Evolutionary conservation across 1,284 basidiomycete species (phyloP), one percentile per base, ranked within the genome.

Genomic region (Sutorius eximius): DNA sequence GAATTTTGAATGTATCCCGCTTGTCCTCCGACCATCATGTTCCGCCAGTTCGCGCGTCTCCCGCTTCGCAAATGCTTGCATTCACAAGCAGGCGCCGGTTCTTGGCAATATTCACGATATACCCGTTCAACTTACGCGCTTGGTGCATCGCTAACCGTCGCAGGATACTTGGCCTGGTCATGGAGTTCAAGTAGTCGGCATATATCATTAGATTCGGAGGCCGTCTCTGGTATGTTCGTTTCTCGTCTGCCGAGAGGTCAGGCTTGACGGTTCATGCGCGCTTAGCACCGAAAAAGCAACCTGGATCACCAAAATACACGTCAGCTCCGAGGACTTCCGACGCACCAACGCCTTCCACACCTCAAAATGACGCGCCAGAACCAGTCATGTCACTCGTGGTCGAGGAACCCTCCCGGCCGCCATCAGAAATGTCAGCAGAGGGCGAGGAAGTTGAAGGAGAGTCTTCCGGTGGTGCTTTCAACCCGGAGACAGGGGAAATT

Each of bases 401-500:
- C 20, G 49, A 51, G 15, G 53, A 49, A 3, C 27, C 51, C 15
- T 52, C 53, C 3, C 5, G 45, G 29, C 51, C 27, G 10, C 41
- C 53, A 16, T 47, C 58, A 20, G 57, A 64, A 24, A 50, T 38
- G 10, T 45, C 60, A 13, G 44, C 53, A 41, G 64, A 68, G 29
- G 62, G 51, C 16, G 70, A 73, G 33, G 71, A 45, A 4, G 64
- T 65, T 18, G 42, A 70, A 38, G 70, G 61, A 45, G 75, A 74
- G 53, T 71, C 70, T 22, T 67, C 73, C 20, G 75, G 69, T 11
- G 82, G 83, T 53, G 88, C 88, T 16, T 91, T 77, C 80, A 91
- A 99, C 75, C 95, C 95, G 20, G 93, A 86, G 61, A 99, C 96
- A 1, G 96, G 96, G 48, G 93, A 97, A 79, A 96, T 98, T 68